These are phyloP conservation scores for Colletotrichum sp. DNA, from an alignment of 2,329 filamentous ascomycete species.

Conservation along the genomic window DNA sequence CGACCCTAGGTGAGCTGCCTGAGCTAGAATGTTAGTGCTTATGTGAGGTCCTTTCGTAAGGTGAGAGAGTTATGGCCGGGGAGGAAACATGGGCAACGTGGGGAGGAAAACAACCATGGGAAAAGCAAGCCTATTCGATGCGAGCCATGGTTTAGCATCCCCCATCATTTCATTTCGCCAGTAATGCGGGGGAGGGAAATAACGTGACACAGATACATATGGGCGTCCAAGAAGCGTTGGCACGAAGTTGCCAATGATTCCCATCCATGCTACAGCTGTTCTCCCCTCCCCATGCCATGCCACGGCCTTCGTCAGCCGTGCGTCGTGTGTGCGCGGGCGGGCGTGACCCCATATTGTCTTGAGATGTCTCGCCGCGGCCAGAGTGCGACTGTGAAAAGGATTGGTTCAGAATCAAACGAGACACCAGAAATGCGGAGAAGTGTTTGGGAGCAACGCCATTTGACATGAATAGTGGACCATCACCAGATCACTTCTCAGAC, in stretches of 20 bases:
- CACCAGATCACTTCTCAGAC: slow-evolving; percentile 13
- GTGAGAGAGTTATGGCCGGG: not conserved
- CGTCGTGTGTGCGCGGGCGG: not conserved
- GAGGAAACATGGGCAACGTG: not conserved
- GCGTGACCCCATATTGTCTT: not conserved
- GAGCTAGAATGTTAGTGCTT: not conserved
- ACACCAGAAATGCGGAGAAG: slow-evolving; percentile 5
- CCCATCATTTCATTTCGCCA: slow-evolving; percentile 6
- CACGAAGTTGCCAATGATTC: not conserved
- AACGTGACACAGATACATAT: not conserved
- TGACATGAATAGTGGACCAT: slow-evolving; percentile 9
- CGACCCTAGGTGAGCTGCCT: not conserved
- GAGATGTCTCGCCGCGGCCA: not conserved
- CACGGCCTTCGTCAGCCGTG: not conserved
- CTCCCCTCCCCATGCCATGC: not conserved
- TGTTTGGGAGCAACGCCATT: not conserved
- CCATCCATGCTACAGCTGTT: not conserved
- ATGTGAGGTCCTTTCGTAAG: not conserved
- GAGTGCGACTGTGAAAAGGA: not conserved
- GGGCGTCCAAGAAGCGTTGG: not conserved
- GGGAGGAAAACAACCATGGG: not conserved
- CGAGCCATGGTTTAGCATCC: not conserved
- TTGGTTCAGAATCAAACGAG: not conserved
- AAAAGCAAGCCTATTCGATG: not conserved
- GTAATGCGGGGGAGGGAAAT: slow-evolving; percentile 13